phyloP scores from a whole-genome alignment of 225 moss, liverwort and hornwort genomes.

The Sphagnum contortum region DNA sequence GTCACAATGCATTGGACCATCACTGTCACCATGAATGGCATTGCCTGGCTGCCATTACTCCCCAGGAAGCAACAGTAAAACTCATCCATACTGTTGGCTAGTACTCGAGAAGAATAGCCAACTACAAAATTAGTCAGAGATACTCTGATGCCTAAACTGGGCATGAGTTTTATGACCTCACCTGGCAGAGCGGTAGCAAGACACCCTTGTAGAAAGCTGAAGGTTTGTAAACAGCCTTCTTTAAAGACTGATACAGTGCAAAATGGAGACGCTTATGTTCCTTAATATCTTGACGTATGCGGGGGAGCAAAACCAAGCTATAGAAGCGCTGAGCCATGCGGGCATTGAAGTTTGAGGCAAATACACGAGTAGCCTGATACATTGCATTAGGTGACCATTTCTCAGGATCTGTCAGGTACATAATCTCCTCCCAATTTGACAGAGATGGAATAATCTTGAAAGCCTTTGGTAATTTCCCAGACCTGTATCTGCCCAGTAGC shows the following conservation, averaged over 20 bases:
- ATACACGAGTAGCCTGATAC: constrained; percentile 94
- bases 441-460: constrained; percentile 91
- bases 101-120: no score
- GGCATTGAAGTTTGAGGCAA: constrained; percentile 91
- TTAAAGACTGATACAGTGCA: constrained; percentile 87
- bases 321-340: constrained; percentile 95
- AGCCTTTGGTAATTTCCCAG: constrained; percentile 91
- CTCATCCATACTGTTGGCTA: no score
- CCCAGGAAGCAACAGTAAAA: no score
- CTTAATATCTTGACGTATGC: constrained; percentile 72
- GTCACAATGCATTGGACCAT: no score
- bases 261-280: constrained; percentile 88
- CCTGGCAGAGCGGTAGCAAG: constrained; percentile 86
- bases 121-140: no score
- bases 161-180: constrained; percentile 5
- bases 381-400: constrained; percentile 94
- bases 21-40: no score
- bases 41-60: no score
- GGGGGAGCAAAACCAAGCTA: constrained; percentile 74
- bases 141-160: no score
- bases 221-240: constrained; percentile 92
- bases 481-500: constrained; percentile 70
- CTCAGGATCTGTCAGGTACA: constrained; percentile 83
- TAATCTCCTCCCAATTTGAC: constrained; percentile 90
- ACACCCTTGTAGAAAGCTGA: constrained; percentile 95